Conservation (phyloP, 805 yeast genomes). For the Torulaspora quercuum region DNA sequence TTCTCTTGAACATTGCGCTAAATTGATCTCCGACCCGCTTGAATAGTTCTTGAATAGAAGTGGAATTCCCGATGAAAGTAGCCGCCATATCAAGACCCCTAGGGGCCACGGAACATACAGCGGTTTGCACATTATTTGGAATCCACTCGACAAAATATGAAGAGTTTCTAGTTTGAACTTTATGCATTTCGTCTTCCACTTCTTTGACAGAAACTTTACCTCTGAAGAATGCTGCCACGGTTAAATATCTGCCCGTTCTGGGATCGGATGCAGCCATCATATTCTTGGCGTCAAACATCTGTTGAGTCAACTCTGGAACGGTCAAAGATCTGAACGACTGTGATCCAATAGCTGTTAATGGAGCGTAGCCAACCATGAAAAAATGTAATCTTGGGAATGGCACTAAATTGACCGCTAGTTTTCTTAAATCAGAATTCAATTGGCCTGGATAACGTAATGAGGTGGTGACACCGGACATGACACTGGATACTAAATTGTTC, state of each 20-base stretch:
- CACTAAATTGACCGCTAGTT: conserved; percentile 88
- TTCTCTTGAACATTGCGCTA: conserved; percentile 87
- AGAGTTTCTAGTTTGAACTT: conserved; percentile 76
- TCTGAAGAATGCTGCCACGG: conserved; percentile 91
- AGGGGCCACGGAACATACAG: conserved; percentile 90
- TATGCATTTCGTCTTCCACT: conserved; percentile 89
- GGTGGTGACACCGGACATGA: conserved; percentile 94
- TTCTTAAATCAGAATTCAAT: conserved; percentile 86
- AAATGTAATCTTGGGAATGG: conserved; percentile 95
- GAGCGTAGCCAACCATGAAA: conserved; percentile 94
- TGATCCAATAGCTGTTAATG: conserved; percentile 76
- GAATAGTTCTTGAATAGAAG: conserved; percentile 87
- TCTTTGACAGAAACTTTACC: conserved; percentile 91
- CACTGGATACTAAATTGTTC: conserved; percentile 79
- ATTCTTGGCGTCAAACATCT: conserved; percentile 85
- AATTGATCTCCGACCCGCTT: conserved; percentile 87
- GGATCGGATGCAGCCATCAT: conserved; percentile 98
- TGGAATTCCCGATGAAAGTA: conserved; percentile 89
- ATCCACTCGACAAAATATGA: conserved; percentile 92
- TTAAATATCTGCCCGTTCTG: conserved; percentile 82
- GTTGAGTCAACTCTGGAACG: conserved; percentile 90
- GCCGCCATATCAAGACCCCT: conserved; percentile 83
- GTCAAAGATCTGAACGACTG: conserved; percentile 79
- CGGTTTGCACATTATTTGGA: conserved; percentile 91
- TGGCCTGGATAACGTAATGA: conserved; percentile 94